Conservation (phyloP, 2,329 filamentous ascomycete species). For the Volutella citrinella region DNA sequence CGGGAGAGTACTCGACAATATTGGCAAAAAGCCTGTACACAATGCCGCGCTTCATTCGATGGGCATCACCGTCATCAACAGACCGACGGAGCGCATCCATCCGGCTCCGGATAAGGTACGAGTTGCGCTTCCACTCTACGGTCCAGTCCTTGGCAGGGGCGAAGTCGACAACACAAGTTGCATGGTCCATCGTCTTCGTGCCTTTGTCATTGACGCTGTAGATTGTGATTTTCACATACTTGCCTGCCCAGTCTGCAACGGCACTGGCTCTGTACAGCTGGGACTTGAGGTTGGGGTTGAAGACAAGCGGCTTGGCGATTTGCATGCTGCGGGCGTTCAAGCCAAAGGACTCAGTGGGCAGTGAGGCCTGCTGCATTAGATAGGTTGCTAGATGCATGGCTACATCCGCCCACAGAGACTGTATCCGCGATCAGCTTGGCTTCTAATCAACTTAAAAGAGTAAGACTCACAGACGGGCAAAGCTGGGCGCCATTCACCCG, state of each 20-base stretch:
- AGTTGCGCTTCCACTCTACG: conserved; percentile 19
- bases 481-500: conserved; percentile 17
- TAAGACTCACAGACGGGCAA: conserved; percentile 31
- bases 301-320: conserved; percentile 18
- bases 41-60: conserved; percentile 19
- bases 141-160: conserved; percentile 7
- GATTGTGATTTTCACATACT: conserved; percentile 14
- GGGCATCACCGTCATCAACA: conserved; percentile 16
- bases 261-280: conserved; percentile 17
- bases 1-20: conserved; percentile 54
- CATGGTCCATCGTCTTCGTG: conserved; percentile 12
- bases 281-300: conserved; percentile 6
- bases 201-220: conserved; percentile 19
- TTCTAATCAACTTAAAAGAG: conserved; percentile 1
- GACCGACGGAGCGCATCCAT: conserved; percentile 49
- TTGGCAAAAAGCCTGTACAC: conserved; percentile 63
- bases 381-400: conserved; percentile 11
- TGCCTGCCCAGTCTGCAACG: conserved; percentile 12
- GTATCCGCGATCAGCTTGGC: background rate
- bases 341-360: conserved; percentile 7
- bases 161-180: conserved; percentile 9
- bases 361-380: conserved; percentile 14
- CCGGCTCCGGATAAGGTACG: conserved; percentile 61
- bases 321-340: conserved; percentile 18
- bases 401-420: conserved; percentile 18